Percentiles rank a stretch among this genome's conserved stretches.
phyloP scores from a whole-genome alignment of 164 flowering plant species.

The Cinnamomum micranthum region DNA sequence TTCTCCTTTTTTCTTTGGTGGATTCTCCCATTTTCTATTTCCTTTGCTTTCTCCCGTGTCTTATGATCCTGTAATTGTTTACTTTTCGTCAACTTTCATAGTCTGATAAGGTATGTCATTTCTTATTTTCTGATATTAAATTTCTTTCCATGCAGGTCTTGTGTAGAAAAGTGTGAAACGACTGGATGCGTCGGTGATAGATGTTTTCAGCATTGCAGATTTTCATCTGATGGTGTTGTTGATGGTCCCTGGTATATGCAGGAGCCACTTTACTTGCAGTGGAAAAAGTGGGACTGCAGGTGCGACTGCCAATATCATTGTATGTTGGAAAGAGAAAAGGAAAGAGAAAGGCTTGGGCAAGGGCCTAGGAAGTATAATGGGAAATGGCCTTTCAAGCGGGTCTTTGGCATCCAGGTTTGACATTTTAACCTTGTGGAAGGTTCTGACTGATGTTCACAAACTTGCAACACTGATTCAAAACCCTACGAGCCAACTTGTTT shows the following conservation, averaged over 20 bases:
- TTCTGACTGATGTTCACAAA: neutral
- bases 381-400: slow-evolving; percentile 85
- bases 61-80: too few species aligned
- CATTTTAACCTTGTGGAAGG: neutral
- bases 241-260: slow-evolving; percentile 84
- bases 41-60: too few species aligned
- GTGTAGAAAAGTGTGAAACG: slow-evolving; percentile 68
- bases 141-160: slow-evolving; percentile 41
- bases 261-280: slow-evolving; percentile 70
- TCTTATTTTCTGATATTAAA: neutral
- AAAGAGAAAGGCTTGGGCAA: slow-evolving; percentile 52
- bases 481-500: too few species aligned
- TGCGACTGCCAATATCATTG: slow-evolving; percentile 82
- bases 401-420: slow-evolving; percentile 78
- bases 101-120: neutral
- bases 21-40: too few species aligned
- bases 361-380: slow-evolving; percentile 83
- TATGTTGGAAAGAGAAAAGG: slow-evolving; percentile 70
- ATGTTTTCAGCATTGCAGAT: slow-evolving; percentile 77
- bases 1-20: too few species aligned
- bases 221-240: slow-evolving; percentile 59
- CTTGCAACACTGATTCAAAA: too few species aligned
- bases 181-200: slow-evolving; percentile 72
- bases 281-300: slow-evolving; percentile 94
- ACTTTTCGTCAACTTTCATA: neutral